Base-by-base conservation (phyloP, 1,284 basidiomycete genomes). In the Athelia psychrophila region DNA sequence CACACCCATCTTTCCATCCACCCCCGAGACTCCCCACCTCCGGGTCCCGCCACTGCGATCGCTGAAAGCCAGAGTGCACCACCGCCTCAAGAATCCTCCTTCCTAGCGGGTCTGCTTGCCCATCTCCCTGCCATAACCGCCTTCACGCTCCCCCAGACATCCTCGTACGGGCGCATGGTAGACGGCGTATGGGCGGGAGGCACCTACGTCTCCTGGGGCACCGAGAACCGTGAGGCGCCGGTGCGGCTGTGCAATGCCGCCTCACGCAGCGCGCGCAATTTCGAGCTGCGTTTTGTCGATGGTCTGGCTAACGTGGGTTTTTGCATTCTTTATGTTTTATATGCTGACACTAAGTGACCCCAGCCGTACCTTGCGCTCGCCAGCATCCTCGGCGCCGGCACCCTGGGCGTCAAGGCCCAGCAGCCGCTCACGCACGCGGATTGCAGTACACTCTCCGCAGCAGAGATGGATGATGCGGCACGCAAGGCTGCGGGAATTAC, bases 141-240 rank as follows among this genome's bases (percentile, higher is more conserved):
- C 2, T 70, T 90, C 54, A 83, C 78, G 0, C 69, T 86, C 2
- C 85, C 86, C 2, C 78, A 77, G 2, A 59, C 69, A 0, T 76
- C 80, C 0, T 89, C 86, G 0, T 91, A 86, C 63, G 69, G 71
- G 18, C 80, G 88, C 12, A 74, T 88, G 64, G 49, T 52, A 4
- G 87, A 90, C 58, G 84, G 84, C 3, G 74, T 78, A 20, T 87
- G 84, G 84, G 76, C 80, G 1, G 85, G 88, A 23, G 87, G 87
- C 4, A 88, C 85, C 0, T 87, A 80, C 61, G 75, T 81, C 40
- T 74, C 68, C 53, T 89, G 84, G 84, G 88, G 86, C 0, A 75
- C 76, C 3, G 83, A 89, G 51, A 86, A 87, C 64, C 78, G 81
- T 47, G 86, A 89, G 62, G 70, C 76, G 0, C 80, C 85, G 1